Conservation (phyloP, 2,329 filamentous ascomycete species). For the Hirsutella thompsonii region DNA sequence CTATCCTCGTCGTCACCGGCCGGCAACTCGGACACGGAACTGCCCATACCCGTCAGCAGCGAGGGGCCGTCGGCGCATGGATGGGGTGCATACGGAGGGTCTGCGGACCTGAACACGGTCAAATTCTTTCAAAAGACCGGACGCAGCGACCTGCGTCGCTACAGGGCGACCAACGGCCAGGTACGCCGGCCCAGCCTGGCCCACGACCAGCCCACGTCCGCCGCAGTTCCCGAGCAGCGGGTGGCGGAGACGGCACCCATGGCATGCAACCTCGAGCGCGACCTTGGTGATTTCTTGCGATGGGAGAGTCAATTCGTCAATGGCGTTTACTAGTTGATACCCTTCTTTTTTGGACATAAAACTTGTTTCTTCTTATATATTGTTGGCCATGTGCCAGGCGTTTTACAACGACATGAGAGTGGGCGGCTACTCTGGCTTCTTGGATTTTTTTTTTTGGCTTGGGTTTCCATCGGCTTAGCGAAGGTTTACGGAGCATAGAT, state of each 20-base stretch:
- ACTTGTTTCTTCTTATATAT: neutral
- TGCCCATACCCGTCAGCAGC: constrained; percentile 23
- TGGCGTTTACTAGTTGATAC: constrained; percentile 6
- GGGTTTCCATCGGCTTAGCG: too few relatives aligned
- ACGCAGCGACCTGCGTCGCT: neutral
- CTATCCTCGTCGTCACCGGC: constrained; percentile 15
- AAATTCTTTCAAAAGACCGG: constrained; percentile 16
- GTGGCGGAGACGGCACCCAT: constrained; percentile 34
- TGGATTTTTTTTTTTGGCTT: too few relatives aligned
- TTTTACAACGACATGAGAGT: too few relatives aligned
- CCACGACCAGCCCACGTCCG: too few relatives aligned
- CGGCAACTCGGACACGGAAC: constrained; percentile 19
- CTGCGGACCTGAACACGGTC: constrained; percentile 13
- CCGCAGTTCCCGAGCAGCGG: too few relatives aligned
- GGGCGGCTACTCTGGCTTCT: too few relatives aligned
- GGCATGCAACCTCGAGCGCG: constrained; percentile 47
- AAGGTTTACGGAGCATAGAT: too few relatives aligned
- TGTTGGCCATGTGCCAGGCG: too few relatives aligned
- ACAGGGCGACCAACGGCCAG: neutral
- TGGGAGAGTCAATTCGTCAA: constrained; percentile 43
- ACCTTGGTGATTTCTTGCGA: constrained; percentile 43
- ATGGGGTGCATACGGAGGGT: constrained; percentile 11
- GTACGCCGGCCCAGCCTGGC: neutral
- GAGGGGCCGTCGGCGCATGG: constrained; percentile 16
- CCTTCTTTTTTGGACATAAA: neutral